These are phyloP conservation scores for Phenoliferia sp. DNA, from an alignment of 1,284 basidiomycete species.

Conservation along the genomic window DNA sequence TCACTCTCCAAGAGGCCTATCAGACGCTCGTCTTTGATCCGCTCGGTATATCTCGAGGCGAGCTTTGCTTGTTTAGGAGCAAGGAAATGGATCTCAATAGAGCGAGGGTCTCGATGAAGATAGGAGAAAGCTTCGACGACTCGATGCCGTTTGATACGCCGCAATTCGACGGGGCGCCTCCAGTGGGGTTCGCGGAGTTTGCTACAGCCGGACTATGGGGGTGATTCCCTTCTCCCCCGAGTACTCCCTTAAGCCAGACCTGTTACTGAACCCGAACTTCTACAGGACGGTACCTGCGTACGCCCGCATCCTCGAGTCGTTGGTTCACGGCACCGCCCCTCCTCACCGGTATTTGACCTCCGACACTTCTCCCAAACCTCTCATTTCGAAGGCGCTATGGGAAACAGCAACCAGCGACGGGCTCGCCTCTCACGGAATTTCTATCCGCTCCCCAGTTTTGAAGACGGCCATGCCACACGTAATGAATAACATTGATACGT, in stretches of 20 bases:
- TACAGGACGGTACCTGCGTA: background rate
- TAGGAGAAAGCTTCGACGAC: background rate
- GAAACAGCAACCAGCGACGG: background rate
- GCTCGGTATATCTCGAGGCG: constrained; percentile 28
- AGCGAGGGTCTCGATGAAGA: background rate
- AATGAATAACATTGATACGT: background rate
- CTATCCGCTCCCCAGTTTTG: background rate
- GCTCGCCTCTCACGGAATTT: background rate
- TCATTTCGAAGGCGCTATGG: background rate
- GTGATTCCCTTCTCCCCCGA: background rate
- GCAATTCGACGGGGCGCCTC: background rate
- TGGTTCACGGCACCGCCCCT: background rate
- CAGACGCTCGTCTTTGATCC: constrained; percentile 40
- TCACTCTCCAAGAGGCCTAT: constrained; percentile 38
- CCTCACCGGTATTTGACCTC: background rate
- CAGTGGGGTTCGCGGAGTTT: background rate
- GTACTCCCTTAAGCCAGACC: background rate
- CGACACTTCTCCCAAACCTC: background rate
- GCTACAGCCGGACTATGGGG: constrained; percentile 6
- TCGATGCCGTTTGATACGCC: constrained; percentile 9
- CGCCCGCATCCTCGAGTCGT: background rate
- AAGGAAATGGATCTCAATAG: constrained; percentile 2
- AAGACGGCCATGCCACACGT: background rate
- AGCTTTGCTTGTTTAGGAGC: constrained; percentile 13
- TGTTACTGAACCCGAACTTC: background rate